These are phyloP conservation scores for Lactarius evosmus DNA, from an alignment of 768 basidiomycete species.

Conservation along the genomic window DNA sequence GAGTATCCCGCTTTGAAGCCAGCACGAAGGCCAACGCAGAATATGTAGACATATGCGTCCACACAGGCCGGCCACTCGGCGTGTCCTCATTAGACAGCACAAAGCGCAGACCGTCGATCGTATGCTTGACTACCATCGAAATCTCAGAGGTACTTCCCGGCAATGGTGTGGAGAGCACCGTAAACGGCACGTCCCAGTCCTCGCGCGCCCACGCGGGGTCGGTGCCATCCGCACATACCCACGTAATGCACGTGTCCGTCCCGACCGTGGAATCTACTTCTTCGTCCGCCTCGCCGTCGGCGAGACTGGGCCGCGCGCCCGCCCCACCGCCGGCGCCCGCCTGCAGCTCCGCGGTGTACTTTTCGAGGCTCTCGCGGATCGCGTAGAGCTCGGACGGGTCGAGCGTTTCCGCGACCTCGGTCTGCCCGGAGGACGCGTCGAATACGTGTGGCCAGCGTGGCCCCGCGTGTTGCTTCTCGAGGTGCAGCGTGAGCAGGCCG, in stretches of 20 bases:
- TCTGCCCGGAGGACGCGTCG: constrained; percentile 44
- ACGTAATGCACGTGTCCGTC: constrained; percentile 58
- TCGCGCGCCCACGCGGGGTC: constrained; percentile 43
- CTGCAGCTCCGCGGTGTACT: constrained; percentile 69
- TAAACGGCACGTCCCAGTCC: constrained; percentile 40
- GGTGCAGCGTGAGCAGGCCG: constrained; percentile 74
- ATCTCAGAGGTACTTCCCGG: constrained; percentile 46
- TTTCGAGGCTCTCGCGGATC: constrained; percentile 79
- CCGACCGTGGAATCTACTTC: constrained; percentile 81
- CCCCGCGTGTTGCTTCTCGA: constrained; percentile 82
- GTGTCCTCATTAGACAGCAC: constrained; percentile 29
- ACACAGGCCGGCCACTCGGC: constrained; percentile 38
- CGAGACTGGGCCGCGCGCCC: constrained; percentile 72
- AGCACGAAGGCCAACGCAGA: constrained; percentile 91
- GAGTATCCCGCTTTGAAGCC: constrained; percentile 85
- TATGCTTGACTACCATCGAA: constrained; percentile 63
- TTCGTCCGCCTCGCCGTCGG: constrained; percentile 87
- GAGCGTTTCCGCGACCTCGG: constrained; percentile 81
- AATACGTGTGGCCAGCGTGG: constrained; percentile 90
- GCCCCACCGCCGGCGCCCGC: constrained; percentile 56
- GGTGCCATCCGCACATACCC: constrained; percentile 54
- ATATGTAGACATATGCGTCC: constrained; percentile 81
- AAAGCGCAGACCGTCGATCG: constrained; percentile 39
- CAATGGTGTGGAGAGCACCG: constrained; percentile 66
- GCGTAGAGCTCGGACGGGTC: constrained; percentile 78